Conservation (phyloP, 352 stramenopile genomes). For the Pythium dissotocum region DNA sequence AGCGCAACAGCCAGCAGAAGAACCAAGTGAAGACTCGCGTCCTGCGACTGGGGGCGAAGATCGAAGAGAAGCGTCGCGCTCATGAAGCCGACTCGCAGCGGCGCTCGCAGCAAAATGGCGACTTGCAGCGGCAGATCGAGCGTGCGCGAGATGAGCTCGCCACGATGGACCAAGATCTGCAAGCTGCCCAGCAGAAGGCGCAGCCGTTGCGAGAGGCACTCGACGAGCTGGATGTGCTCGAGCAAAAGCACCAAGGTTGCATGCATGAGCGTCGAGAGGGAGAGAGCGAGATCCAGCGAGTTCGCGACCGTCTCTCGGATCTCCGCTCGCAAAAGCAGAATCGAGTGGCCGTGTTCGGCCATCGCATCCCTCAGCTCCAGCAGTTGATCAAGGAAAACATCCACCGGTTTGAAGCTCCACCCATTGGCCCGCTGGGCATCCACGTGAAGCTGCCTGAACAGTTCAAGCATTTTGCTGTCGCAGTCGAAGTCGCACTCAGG, state of each 20-base stretch:
- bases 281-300: constrained; percentile 46
- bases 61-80: constrained; percentile 50
- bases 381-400: constrained; percentile 73
- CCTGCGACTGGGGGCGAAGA: constrained; percentile 46
- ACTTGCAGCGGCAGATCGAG: constrained; percentile 57
- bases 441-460: constrained; percentile 68
- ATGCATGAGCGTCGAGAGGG: constrained; percentile 52
- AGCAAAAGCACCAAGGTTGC: constrained; percentile 57
- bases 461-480: constrained; percentile 67
- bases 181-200: constrained; percentile 34
- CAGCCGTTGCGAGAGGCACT: constrained; percentile 32
- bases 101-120: constrained; percentile 54
- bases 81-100: constrained; percentile 59
- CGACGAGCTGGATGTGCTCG: constrained; percentile 39
- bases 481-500: constrained; percentile 75
- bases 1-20: constrained; percentile 52
- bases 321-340: constrained; percentile 58
- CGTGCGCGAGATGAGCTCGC: constrained; percentile 44
- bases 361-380: constrained; percentile 65
- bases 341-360: constrained; percentile 65
- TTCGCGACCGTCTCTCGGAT: constrained; percentile 44
- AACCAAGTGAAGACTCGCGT: constrained; percentile 49
- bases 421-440: constrained; percentile 75
- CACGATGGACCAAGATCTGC: constrained; percentile 41
- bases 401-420: constrained; percentile 55